Evolutionary conservation across 768 basidiomycete species (phyloP).

Genomic region (Coprinellus aureogranulatus): DNA sequence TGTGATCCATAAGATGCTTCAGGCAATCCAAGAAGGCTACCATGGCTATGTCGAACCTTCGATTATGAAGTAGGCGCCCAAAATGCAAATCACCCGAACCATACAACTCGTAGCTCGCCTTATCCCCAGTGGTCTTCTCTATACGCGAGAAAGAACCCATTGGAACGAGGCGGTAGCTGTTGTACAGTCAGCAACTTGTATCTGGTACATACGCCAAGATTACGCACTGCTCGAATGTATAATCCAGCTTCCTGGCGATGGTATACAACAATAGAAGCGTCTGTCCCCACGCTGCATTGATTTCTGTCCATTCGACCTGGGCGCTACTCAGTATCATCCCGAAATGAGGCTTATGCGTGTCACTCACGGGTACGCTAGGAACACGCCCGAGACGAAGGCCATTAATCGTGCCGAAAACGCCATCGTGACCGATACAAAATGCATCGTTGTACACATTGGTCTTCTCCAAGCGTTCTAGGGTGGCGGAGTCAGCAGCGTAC

Average conservation of each 20-base stretch:
- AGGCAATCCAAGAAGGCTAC: conserved; percentile 94
- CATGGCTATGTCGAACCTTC: conserved; percentile 95
- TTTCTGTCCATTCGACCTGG: conserved; percentile 96
- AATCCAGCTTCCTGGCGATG: conserved; percentile 88
- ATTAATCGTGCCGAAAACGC: conserved; percentile 97
- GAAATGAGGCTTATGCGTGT: neutral
- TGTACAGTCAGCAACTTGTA: neutral
- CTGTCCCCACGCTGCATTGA: conserved; percentile 98
- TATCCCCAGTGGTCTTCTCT: conserved; percentile 78
- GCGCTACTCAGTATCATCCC: conserved; percentile 13
- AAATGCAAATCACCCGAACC: conserved; percentile 92
- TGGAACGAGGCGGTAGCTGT: conserved; percentile 85
- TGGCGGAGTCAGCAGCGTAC: conserved; percentile 72
- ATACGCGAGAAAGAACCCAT: conserved; percentile 95
- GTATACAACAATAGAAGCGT: conserved; percentile 89
- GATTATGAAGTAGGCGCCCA: conserved; percentile 86
- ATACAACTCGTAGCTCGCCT: conserved; percentile 86
- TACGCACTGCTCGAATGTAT: conserved; percentile 78
- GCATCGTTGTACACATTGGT: conserved; percentile 96
- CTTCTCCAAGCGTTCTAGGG: conserved; percentile 79
- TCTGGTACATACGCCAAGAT: neutral
- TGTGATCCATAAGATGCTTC: conserved; percentile 86
- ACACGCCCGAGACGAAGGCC: conserved; percentile 89
- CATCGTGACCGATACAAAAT: conserved; percentile 93
- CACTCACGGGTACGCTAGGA: conserved; percentile 71